phyloP scores from a whole-genome alignment of 2,329 filamentous ascomycete species.

The Coccinonectria pachysandricola region DNA sequence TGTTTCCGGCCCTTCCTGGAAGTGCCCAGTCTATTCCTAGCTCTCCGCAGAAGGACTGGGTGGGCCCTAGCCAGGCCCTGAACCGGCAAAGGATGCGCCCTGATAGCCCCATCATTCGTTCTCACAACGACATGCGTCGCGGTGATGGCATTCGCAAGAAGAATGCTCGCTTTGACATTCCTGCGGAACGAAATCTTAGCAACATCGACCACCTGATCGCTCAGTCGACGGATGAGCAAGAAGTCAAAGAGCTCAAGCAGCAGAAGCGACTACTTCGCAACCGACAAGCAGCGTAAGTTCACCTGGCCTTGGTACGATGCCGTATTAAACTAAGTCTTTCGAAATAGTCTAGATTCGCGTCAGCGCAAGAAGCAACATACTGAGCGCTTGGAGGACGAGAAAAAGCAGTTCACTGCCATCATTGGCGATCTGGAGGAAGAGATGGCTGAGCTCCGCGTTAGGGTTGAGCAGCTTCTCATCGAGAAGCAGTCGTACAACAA shows the following conservation, averaged over 20 bases:
- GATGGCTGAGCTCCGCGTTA: slow-evolving; percentile 55
- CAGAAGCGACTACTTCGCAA: slow-evolving; percentile 93
- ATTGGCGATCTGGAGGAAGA: slow-evolving; percentile 74
- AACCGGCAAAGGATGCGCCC: slow-evolving; percentile 50
- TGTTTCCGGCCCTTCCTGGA: slow-evolving; percentile 42
- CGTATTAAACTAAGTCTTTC: neutral
- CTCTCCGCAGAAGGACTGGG: slow-evolving; percentile 51
- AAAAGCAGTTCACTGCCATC: slow-evolving; percentile 75
- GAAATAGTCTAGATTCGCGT: slow-evolving; percentile 73
- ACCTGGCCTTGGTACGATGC: slow-evolving; percentile 4
- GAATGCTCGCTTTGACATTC: slow-evolving; percentile 96
- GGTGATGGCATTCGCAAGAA: slow-evolving; percentile 95
- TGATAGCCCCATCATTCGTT: slow-evolving; percentile 59
- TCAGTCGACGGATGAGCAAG: slow-evolving; percentile 77
- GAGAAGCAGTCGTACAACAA: slow-evolving; percentile 67
- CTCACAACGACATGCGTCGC: slow-evolving; percentile 65
- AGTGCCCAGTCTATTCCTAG: slow-evolving; percentile 40
- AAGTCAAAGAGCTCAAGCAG: slow-evolving; percentile 97
- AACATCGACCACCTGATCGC: slow-evolving; percentile 93
- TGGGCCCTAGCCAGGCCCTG: slow-evolving; percentile 37
- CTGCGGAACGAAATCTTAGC: slow-evolving; percentile 79
- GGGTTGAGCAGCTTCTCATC: slow-evolving; percentile 59
- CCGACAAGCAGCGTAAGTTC: slow-evolving; percentile 82
- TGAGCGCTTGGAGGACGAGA: slow-evolving; percentile 91
- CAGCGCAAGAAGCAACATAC: slow-evolving; percentile 98